phyloP scores from a whole-genome alignment of 2,329 filamentous ascomycete genomes.

The Neocucurbitaria cava region DNA sequence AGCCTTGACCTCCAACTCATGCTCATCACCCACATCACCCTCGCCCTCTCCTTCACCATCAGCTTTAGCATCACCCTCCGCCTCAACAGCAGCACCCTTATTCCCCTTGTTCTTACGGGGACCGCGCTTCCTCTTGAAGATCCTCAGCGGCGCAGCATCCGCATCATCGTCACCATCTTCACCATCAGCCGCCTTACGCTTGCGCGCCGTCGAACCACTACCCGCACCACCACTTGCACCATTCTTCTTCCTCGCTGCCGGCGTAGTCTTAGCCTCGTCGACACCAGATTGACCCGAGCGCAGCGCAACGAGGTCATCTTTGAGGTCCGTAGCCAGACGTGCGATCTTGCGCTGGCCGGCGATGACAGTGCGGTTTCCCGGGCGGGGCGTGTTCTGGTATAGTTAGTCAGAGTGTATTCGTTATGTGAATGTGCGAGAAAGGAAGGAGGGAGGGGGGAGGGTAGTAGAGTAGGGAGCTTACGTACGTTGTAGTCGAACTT shows the following conservation, averaged over 20 bases:
- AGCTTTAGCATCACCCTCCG: background rate
- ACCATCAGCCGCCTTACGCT: slow-evolving; percentile 29
- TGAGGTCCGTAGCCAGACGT: slow-evolving; percentile 23
- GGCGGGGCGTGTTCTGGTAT: slow-evolving; percentile 27
- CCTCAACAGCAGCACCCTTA: slow-evolving; percentile 1
- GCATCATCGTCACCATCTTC: slow-evolving; percentile 4
- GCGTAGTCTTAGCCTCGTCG: slow-evolving; percentile 6
- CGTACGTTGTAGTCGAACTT: slow-evolving; percentile 26
- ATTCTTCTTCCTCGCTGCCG: no score
- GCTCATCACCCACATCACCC: no score
- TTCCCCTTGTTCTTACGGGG: slow-evolving; percentile 6
- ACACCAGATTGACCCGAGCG: slow-evolving; percentile 10
- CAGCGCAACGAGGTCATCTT: slow-evolving; percentile 23
- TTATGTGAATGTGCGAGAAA: background rate
- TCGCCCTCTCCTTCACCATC: background rate
- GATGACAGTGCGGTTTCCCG: slow-evolving; percentile 16
- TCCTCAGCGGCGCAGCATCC: background rate
- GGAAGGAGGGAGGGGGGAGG: no score
- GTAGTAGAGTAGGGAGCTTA: no score
- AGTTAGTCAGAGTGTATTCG: background rate
- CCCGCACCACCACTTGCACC: no score
- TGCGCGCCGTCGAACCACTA: slow-evolving; percentile 20
- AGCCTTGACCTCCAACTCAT: slow-evolving; percentile 1
- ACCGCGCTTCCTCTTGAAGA: slow-evolving; percentile 7
- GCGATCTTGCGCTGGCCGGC: slow-evolving; percentile 29